A percentile compares a stretch with the other conserved stretches of the same genome.
Evolutionary conservation across 2,329 filamentous ascomycete species (phyloP).

Genomic region (Leptoxyphium fumago): DNA sequence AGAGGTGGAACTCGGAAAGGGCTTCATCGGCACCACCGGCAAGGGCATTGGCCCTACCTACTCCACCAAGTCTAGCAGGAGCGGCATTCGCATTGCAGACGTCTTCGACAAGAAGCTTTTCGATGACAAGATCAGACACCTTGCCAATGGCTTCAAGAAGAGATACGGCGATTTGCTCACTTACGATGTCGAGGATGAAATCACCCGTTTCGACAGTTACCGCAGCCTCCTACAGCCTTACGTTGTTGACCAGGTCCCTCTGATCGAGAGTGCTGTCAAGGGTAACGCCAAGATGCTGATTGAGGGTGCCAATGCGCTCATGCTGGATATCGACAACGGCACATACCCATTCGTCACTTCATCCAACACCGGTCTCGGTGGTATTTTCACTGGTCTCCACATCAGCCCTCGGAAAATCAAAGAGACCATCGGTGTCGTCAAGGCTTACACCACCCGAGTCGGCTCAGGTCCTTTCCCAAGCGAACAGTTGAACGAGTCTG

Average conservation of each 20-base stretch:
- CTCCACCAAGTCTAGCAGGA: conserved; percentile 49
- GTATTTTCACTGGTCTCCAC: conserved; percentile 48
- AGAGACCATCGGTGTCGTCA: conserved; percentile 50
- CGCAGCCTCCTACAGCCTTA: conserved; percentile 43
- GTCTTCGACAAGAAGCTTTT: conserved; percentile 53
- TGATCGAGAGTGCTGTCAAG: conserved; percentile 47
- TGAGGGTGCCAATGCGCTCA: conserved; percentile 54
- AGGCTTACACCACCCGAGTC: conserved; percentile 48
- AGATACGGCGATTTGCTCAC: conserved; percentile 51
- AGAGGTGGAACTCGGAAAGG: conserved; percentile 34
- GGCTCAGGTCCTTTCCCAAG: conserved; percentile 52
- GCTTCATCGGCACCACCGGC: conserved; percentile 35
- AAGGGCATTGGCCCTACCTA: conserved; percentile 41
- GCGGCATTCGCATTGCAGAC: conserved; percentile 50
- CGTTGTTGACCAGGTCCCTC: conserved; percentile 51
- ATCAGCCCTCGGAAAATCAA: conserved; percentile 46
- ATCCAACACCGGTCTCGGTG: conserved; percentile 45
- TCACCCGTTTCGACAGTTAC: conserved; percentile 45
- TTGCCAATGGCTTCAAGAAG: conserved; percentile 51
- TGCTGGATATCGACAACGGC: conserved; percentile 51
- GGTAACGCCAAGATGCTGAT: conserved; percentile 47
- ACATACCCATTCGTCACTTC: conserved; percentile 49
- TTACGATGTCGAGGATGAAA: conserved; percentile 57
- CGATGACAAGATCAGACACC: conserved; percentile 47
- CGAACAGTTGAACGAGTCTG: conserved; percentile 44